These are phyloP conservation scores for Trametes cingulata DNA, from an alignment of 768 basidiomycete species.

Conservation along the genomic window DNA sequence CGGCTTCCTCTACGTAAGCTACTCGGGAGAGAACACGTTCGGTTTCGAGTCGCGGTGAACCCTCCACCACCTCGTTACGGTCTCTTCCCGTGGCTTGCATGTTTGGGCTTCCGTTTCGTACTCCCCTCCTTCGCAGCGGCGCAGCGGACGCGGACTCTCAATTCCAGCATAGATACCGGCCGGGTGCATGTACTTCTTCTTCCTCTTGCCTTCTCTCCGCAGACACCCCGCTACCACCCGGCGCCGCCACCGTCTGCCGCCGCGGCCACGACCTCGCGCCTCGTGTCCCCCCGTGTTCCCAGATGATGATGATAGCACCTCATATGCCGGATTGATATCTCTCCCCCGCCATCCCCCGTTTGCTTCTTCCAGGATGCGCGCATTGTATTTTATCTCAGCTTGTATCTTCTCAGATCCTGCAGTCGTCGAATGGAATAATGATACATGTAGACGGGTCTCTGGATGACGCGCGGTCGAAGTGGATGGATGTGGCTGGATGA, in stretches of 20 bases:
- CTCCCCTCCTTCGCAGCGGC: background rate
- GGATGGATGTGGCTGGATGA: background rate
- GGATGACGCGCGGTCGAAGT: background rate
- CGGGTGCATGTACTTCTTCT: conserved; percentile 6
- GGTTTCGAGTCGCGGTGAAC: conserved; percentile 65
- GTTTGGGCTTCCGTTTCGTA: background rate
- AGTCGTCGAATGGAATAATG: conserved; percentile 22
- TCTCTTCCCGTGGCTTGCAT: conserved; percentile 1
- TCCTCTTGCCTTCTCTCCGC: background rate
- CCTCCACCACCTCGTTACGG: background rate
- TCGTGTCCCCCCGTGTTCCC: background rate
- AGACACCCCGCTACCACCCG: conserved; percentile 5
- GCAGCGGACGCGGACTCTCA: conserved; percentile 18
- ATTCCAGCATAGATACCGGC: conserved; percentile 21
- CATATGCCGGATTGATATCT: conserved; percentile 15
- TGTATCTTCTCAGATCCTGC: conserved; percentile 20
- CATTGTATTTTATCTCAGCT: conserved; percentile 21
- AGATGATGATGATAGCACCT: conserved; percentile 14
- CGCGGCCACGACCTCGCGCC: background rate
- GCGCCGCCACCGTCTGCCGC: conserved; percentile 10
- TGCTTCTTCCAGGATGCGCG: conserved; percentile 19
- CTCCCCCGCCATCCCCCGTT: conserved; percentile 13
- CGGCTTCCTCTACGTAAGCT: conserved; percentile 97
- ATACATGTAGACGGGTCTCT: conserved; percentile 8
- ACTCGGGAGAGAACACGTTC: conserved; percentile 98